These are phyloP conservation scores for Cadophora sp. DNA, from an alignment of 2,329 filamentous ascomycete genomes.

Conservation along the genomic window DNA sequence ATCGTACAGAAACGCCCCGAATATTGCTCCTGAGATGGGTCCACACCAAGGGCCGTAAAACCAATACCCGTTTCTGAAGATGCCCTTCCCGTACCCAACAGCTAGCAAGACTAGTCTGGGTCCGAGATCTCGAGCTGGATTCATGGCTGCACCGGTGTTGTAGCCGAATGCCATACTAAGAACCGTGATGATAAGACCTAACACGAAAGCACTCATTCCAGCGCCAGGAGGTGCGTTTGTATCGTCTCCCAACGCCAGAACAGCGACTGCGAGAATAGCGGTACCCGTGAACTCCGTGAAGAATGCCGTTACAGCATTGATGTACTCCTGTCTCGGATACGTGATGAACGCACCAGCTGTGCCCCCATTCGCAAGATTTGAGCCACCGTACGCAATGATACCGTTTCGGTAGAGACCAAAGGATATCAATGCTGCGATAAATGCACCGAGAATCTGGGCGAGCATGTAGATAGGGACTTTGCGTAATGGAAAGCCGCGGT, in stretches of 20 bases:
- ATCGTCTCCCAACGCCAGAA: slow-evolving; percentile 55
- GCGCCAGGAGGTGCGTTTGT: slow-evolving; percentile 56
- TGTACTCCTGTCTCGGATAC: too few relatives aligned
- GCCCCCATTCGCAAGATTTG: too few relatives aligned
- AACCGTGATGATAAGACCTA: slow-evolving; percentile 51
- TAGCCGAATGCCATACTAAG: slow-evolving; percentile 51
- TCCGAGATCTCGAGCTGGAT: slow-evolving; percentile 57
- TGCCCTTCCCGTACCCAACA: slow-evolving; percentile 54
- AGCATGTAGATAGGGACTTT: slow-evolving; percentile 58
- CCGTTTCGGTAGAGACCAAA: slow-evolving; percentile 52
- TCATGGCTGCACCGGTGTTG: slow-evolving; percentile 56
- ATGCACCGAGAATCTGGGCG: slow-evolving; percentile 59
- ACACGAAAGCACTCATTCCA: slow-evolving; percentile 58
- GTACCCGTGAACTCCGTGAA: slow-evolving; percentile 56
- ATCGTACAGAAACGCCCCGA: slow-evolving; percentile 58
- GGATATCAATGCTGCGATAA: slow-evolving; percentile 55
- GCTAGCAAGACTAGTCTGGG: slow-evolving; percentile 54
- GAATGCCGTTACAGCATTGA: slow-evolving; percentile 44
- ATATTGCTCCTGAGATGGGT: slow-evolving; percentile 48
- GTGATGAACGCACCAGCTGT: too few relatives aligned
- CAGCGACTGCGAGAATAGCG: slow-evolving; percentile 48
- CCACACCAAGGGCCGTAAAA: slow-evolving; percentile 53
- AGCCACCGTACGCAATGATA: slow-evolving; percentile 39
- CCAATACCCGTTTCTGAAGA: slow-evolving; percentile 47
- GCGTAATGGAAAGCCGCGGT: slow-evolving; percentile 58